phyloP scores from a whole-genome alignment of 2,329 filamentous ascomycete species.

The Xylariaceae sp. region DNA sequence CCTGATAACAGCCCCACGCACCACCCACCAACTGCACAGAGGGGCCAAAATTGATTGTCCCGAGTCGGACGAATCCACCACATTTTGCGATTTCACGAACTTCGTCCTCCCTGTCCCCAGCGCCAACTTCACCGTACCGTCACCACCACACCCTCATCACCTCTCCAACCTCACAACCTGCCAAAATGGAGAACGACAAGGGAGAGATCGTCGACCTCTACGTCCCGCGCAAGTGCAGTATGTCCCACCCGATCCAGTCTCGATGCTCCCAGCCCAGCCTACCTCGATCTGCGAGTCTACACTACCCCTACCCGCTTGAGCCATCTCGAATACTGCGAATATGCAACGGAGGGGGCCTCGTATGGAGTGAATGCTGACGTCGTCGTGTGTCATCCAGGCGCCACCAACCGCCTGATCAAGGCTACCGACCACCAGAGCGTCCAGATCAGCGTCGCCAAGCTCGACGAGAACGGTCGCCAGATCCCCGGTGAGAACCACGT shows the following conservation, averaged over 20 bases:
- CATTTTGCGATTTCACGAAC: conserved; percentile 7
- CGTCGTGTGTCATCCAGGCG: not conserved
- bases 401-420: conserved; percentile 99
- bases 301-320: too few relatives aligned
- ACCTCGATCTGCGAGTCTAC: too few relatives aligned
- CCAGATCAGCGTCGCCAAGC: conserved; percentile 65
- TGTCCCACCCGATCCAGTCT: not conserved
- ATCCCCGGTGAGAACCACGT: conserved; percentile 49
- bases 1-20: conserved; percentile 9
- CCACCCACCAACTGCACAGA: conserved; percentile 20
- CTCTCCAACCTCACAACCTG: conserved; percentile 22
- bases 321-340: too few relatives aligned
- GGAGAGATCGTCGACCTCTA: conserved; percentile 99
- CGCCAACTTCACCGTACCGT: conserved; percentile 24
- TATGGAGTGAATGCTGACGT: not conserved
- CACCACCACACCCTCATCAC: conserved; percentile 21
- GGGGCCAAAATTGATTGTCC: conserved; percentile 26
- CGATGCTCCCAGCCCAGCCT: not conserved
- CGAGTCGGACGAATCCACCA: not conserved
- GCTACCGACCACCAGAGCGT: conserved; percentile 99
- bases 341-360: too few relatives aligned
- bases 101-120: conserved; percentile 4
- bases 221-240: conserved; percentile 74
- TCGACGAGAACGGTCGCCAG: conserved; percentile 97
- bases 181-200: conserved; percentile 99